Evolutionary conservation across 139 green algal genomes (phyloP), one percentile per base, ranked within the genome.

Genomic region (Micractinium sp.): DNA sequence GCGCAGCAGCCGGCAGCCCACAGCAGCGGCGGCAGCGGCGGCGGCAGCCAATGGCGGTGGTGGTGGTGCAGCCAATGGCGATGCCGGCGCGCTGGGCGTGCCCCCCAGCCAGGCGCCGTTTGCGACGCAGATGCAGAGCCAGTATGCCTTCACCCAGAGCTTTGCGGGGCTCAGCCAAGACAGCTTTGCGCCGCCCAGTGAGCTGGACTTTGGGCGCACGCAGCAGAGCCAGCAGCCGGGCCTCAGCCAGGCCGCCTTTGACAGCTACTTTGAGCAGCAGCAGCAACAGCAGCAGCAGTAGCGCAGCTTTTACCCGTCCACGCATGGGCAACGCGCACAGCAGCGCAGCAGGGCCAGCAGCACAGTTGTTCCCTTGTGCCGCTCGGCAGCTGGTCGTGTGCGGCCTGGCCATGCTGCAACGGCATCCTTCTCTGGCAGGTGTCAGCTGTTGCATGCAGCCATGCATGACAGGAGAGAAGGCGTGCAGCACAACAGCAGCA

Each of bases 111-210:
- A 89, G 63, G 60, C 86, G 29, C 60, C 3, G 23, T 80, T 61
- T 66, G 75, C 60, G 47, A 85, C 75, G 3, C 63, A 76, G 76
- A 25, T 53, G 77, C 39, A 67, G 25, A 86, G 60, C 60, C 86
- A 89, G 86, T 67, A 76, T 53, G 73, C 75, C 77, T 87, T 91
- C 77, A 90, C 89, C 20, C 85, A 90, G 78, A 69, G 53, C 25
- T 90, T 90, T 69, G 73, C 77, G 27, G 84, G 89, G 25, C 67
- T 90, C 9, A 87, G 36, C n/a, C 89, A 91, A 79, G 85, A 90
- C 79, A 84, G 75, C 35, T 87, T 82, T 47, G 63, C 61, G 41
- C 35, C 80, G 22, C 85, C 85, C 33, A 56, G 89, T 29, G 83
- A 87, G 16, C 38, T 87, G 31, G 81, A 86, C 31, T 86, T 86